Percentiles rank a stretch among this genome's conserved stretches.
Evolutionary conservation across 139 green algal species (phyloP).

Genomic region (Coelastrella sp.): DNA sequence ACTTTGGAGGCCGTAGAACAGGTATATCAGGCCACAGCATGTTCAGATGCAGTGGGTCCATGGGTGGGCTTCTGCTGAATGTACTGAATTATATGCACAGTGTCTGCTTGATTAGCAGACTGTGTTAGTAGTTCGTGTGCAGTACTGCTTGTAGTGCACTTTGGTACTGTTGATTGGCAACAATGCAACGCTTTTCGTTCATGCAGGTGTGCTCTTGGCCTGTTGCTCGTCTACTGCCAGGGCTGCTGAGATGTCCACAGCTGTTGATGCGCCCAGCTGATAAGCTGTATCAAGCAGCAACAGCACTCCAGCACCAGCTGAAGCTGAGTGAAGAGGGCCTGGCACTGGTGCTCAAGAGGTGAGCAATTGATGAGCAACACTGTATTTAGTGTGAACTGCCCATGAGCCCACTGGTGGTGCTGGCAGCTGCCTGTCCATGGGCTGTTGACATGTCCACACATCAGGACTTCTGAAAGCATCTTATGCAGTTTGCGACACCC

Average conservation of each 20-base stretch:
- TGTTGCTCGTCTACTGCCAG: not conserved
- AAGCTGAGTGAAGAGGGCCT: constrained; percentile 40
- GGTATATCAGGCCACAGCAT: too few relatives aligned
- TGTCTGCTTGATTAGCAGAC: too few relatives aligned
- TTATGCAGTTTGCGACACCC: too few relatives aligned
- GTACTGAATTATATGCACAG: too few relatives aligned
- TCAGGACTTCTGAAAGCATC: too few relatives aligned
- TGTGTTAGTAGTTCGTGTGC: too few relatives aligned
- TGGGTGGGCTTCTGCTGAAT: too few relatives aligned
- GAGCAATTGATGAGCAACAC: not conserved
- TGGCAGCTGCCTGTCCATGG: too few relatives aligned
- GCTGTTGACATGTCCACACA: too few relatives aligned
- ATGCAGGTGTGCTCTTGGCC: not conserved
- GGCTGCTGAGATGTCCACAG: not conserved
- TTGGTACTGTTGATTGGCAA: too few relatives aligned
- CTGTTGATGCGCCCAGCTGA: constrained; percentile 30
- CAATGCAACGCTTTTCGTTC: not conserved
- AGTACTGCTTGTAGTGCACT: too few relatives aligned
- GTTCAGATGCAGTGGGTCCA: too few relatives aligned
- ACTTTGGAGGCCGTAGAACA: constrained; percentile 41
- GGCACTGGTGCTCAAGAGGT: constrained; percentile 31
- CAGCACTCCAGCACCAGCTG: constrained; percentile 37
- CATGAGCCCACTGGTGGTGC: not conserved
- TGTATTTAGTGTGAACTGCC: not conserved
- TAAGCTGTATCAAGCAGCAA: constrained; percentile 23